These are phyloP conservation scores for Salinomyces thailandicus DNA, from an alignment of 2,329 filamentous ascomycete species.

Conservation along the genomic window DNA sequence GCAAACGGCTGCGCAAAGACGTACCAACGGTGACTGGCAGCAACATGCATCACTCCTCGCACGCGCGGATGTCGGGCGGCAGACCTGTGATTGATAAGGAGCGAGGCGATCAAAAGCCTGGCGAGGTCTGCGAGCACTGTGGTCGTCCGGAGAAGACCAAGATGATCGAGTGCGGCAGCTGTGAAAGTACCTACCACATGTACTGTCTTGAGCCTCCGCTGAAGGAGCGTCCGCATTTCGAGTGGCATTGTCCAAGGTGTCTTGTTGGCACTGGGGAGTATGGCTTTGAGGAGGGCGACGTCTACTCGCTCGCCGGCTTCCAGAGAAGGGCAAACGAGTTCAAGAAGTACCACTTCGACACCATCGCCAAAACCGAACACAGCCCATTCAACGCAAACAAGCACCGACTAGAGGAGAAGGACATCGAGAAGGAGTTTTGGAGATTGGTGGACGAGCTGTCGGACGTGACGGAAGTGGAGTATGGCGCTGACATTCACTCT, in stretches of 20 bases:
- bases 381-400: conserved; percentile 75
- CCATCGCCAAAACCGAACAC: conserved; percentile 41
- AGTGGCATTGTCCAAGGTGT: conserved; percentile 95
- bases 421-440: conserved; percentile 96
- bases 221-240: conserved; percentile 66
- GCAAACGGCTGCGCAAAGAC: conserved; percentile 83
- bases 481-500: conserved; percentile 94
- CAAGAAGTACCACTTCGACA: conserved; percentile 87
- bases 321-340: conserved; percentile 93
- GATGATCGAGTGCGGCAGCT: conserved; percentile 79
- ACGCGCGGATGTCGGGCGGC: conserved; percentile 60
- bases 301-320: conserved; percentile 92
- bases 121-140: conserved; percentile 72
- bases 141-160: conserved; percentile 63
- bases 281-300: conserved; percentile 89
- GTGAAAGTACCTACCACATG: conserved; percentile 79
- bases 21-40: conserved; percentile 84
- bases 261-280: conserved; percentile 94
- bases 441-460: conserved; percentile 84
- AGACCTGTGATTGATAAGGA: conserved; percentile 48
- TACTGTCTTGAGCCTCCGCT: conserved; percentile 81
- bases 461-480: conserved; percentile 94
- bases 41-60: conserved; percentile 79
- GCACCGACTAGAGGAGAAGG: conserved; percentile 78
- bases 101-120: conserved; percentile 46